These are phyloP conservation scores for Pichia sp. DNA, from an alignment of 1,139 yeast species.

Conservation along the genomic window DNA sequence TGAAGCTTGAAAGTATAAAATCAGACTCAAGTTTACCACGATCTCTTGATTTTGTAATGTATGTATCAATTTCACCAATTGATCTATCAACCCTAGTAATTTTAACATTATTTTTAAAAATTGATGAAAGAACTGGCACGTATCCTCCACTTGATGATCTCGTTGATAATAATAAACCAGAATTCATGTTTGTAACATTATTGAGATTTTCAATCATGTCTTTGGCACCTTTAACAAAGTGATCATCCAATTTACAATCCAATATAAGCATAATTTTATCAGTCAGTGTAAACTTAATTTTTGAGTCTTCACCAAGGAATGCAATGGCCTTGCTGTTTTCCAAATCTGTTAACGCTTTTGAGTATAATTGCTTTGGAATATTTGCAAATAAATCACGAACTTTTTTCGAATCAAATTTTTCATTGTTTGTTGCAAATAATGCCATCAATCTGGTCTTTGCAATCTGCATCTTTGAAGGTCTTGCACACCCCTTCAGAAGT, in stretches of 20 bases:
- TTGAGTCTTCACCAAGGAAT: slow-evolving; percentile 41
- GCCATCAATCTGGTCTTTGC: slow-evolving; percentile 45
- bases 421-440: slow-evolving; percentile 51
- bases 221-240: slow-evolving; percentile 42
- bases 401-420: slow-evolving; percentile 38
- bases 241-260: slow-evolving; percentile 35
- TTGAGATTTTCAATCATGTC: slow-evolving; percentile 37
- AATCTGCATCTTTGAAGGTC: slow-evolving; percentile 28
- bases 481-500: slow-evolving; percentile 19
- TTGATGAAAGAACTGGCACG: slow-evolving; percentile 44
- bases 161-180: slow-evolving; percentile 54
- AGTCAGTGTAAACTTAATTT: slow-evolving; percentile 48
- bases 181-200: slow-evolving; percentile 35
- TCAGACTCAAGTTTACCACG: slow-evolving; percentile 60
- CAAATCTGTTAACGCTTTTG: slow-evolving; percentile 46
- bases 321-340: slow-evolving; percentile 49
- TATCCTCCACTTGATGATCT: slow-evolving; percentile 53
- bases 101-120: slow-evolving; percentile 35
- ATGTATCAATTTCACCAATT: slow-evolving; percentile 41
- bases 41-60: slow-evolving; percentile 58
- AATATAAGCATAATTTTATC: slow-evolving; percentile 46
- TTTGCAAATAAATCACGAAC: slow-evolving; percentile 39
- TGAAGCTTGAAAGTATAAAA: slow-evolving; percentile 33
- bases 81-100: slow-evolving; percentile 50
- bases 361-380: slow-evolving; percentile 40